Conservation (phyloP, 257 asterid genomes). For the Solanum commersonii region DNA sequence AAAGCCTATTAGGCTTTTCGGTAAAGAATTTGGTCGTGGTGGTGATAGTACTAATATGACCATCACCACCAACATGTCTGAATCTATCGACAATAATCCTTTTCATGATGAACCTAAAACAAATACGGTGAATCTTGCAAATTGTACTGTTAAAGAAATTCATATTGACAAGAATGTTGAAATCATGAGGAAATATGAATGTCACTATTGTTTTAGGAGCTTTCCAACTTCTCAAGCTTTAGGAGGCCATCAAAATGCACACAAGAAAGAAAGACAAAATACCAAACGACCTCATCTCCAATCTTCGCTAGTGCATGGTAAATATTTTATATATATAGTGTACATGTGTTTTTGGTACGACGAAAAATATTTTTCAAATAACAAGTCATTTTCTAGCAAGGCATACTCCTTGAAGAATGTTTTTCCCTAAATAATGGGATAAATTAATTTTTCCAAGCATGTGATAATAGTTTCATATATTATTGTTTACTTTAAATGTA, state of each 20-base stretch:
- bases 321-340: not conserved
- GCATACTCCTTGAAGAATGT: not conserved
- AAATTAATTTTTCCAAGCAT: not conserved
- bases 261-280: slow-evolving; percentile 75
- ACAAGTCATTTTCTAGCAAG: not conserved
- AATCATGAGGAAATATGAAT: slow-evolving; percentile 45
- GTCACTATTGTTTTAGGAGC: slow-evolving; percentile 80
- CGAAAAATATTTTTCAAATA: not conserved
- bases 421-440: not conserved
- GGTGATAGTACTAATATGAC: not conserved
- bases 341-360: not conserved
- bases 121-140: not conserved
- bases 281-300: slow-evolving; percentile 69
- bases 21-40: slow-evolving; percentile 37
- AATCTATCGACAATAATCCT: not conserved
- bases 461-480: not conserved
- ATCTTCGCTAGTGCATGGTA: slow-evolving; percentile 44
- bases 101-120: not conserved
- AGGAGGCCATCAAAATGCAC: slow-evolving; percentile 96
- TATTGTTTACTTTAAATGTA: not conserved
- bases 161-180: slow-evolving; percentile 6
- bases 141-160: not conserved
- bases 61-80: not conserved
- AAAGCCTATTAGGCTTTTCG: slow-evolving; percentile 62
- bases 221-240: slow-evolving; percentile 94